These are phyloP conservation scores for Passiflora organensis DNA, from an alignment of 345 rosid genomes.

Conservation along the genomic window DNA sequence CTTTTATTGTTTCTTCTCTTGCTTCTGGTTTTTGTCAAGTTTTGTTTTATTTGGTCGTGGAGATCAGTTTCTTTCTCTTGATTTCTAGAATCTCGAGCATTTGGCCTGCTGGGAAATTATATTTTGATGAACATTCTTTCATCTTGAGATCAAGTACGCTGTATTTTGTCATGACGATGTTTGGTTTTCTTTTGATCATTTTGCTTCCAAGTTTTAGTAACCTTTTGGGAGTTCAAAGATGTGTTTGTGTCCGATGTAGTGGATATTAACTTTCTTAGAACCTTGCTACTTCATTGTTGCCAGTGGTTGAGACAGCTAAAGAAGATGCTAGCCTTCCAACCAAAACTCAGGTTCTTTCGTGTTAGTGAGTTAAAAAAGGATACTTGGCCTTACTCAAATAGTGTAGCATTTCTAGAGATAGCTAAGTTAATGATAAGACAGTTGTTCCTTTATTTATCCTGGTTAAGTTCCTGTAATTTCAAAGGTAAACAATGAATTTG, in stretches of 20 bases:
- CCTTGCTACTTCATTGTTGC: neutral
- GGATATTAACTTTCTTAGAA: too few species aligned
- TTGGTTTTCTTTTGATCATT: neutral
- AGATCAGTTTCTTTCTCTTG: neutral
- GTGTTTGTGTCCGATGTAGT: neutral
- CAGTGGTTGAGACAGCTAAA: neutral
- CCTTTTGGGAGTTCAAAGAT: neutral
- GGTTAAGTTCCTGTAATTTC: neutral
- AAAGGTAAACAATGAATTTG: neutral
- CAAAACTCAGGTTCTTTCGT: neutral
- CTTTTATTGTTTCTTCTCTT: neutral
- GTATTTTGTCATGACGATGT: neutral
- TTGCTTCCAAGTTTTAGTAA: neutral
- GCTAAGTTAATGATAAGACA: too few species aligned
- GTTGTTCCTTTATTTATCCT: neutral
- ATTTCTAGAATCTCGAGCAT: neutral
- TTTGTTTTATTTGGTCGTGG: neutral
- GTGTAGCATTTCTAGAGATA: slow-evolving; percentile 6
- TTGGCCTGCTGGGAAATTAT: neutral
- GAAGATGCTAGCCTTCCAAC: neutral
- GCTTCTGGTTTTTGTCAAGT: slow-evolving; percentile 1
- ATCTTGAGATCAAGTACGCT: neutral
- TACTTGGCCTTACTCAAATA: neutral
- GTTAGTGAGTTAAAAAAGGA: neutral
- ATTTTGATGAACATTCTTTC: neutral